Evolutionary conservation across 331 rosid species (phyloP), one percentile per base, ranked within the genome.

Genomic region (Malus hybrid): DNA sequence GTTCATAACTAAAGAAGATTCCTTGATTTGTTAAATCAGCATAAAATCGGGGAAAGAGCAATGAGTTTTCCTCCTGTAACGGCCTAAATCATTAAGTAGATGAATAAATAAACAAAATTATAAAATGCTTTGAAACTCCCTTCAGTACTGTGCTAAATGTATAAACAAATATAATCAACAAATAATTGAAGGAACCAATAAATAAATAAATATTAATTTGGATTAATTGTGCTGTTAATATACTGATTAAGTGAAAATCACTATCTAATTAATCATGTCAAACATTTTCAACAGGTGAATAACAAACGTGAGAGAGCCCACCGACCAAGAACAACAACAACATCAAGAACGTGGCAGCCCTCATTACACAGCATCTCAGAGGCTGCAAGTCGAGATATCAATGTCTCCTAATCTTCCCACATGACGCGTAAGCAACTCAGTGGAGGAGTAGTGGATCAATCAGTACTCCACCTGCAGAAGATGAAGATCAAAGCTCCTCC

Each of bases 361-460:
- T 88, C 98, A 46, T 80, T 95, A 74, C 86, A 84, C 69, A 95
- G 99, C 80, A 95, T 95, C 90, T 90, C 96, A 71, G 99, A 95
- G 80, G 84, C 96, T 79, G 56, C 85, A 10, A 89, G 89, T 87
- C 90, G 88, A 90, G 82, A 83, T 79, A 81, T 80, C 80, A 73
- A 80, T 75, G 73, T 79, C 76, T 71, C 76, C 74, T 73, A 76
- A 74, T 61, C 60, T 73, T 71, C 42, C 77, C 85, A 80, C 89
- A 83, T 87, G 88, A 67, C 79, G 82, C 60, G 76, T 73, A 82
- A 81, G 83, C 67, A 84, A 86, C 89, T 52, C 89, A 83, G 81
- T 52, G 81, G 28, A 77, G 85, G 82, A 79, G 65, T 24, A 36
- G 44, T 67, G 70, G 44, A 75, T 66, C 78, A 83, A 33, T 65